phyloP scores from a whole-genome alignment of 1,284 basidiomycete genomes.

The Melampsora americana region DNA sequence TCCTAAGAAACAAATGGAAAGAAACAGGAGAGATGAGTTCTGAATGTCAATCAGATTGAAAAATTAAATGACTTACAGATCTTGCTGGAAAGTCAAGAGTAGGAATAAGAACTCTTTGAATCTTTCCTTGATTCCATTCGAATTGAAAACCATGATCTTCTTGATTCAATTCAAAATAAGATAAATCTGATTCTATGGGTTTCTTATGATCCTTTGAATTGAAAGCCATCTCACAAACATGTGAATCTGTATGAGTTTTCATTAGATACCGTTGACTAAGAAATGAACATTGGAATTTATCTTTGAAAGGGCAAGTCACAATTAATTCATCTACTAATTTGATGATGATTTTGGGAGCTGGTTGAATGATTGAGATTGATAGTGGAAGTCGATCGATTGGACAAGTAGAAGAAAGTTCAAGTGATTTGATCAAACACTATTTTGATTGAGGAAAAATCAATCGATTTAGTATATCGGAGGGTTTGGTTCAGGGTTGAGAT shows the following conservation, averaged over 20 bases:
- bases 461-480: too few species aligned
- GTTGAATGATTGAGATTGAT: slow-evolving; percentile 4
- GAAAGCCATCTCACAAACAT: background rate
- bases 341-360: slow-evolving; percentile 45
- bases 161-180: background rate
- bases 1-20: too few species aligned
- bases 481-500: too few species aligned
- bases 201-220: background rate
- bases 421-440: slow-evolving; percentile 44
- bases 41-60: too few species aligned
- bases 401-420: slow-evolving; percentile 44
- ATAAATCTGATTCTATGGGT: background rate
- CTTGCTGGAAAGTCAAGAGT: too few species aligned
- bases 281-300: slow-evolving; percentile 15
- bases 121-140: background rate
- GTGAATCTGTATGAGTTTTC: background rate
- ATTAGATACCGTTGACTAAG: slow-evolving; percentile 29
- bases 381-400: slow-evolving; percentile 46
- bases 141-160: background rate
- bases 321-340: slow-evolving; percentile 46
- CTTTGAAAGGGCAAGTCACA: slow-evolving; percentile 42
- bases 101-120: background rate
- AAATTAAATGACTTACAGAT: too few species aligned
- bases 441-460: too few species aligned
- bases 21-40: too few species aligned